phyloP scores from a whole-genome alignment of 2,329 filamentous ascomycete genomes.

The Claviceps sp. region DNA sequence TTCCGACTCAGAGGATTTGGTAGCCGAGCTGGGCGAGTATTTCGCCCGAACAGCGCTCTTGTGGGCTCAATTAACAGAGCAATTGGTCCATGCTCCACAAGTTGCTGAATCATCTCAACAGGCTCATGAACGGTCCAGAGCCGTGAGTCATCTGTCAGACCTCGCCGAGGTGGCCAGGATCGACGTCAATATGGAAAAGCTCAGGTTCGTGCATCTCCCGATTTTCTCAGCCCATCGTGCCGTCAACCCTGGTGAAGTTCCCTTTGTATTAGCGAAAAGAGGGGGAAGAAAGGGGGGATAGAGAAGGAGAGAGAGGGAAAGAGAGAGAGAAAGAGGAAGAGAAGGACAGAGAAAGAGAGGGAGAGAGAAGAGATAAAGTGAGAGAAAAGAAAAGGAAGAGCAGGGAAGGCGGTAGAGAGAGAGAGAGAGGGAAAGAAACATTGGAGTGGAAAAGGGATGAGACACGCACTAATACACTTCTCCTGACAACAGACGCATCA shows the following conservation, averaged over 20 bases:
- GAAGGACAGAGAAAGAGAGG: no score
- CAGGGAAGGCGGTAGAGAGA: not conserved
- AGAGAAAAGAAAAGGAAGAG: not conserved
- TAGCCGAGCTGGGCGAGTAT: conserved; percentile 23
- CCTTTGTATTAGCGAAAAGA: not conserved
- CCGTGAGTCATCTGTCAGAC: conserved; percentile 15
- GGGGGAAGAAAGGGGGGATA: not conserved
- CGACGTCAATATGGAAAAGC: conserved; percentile 19
- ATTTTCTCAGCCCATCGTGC: not conserved
- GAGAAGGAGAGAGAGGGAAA: not conserved
- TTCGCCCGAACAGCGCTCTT: conserved; percentile 20
- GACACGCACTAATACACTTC: not conserved
- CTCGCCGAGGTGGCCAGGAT: conserved; percentile 15
- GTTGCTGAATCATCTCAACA: conserved; percentile 16
- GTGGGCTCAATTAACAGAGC: conserved; percentile 21
- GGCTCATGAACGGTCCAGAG: conserved; percentile 15
- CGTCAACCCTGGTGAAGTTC: not conserved
- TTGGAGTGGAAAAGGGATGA: no score
- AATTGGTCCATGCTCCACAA: conserved; percentile 19
- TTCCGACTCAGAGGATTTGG: conserved; percentile 15
- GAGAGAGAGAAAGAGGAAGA: not conserved
- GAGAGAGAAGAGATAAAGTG: not conserved
- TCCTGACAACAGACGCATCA: conserved; percentile 19
- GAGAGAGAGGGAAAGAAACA: not conserved
- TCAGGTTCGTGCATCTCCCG: conserved; percentile 16